Conservation (phyloP, 2,329 filamentous ascomycete genomes). For the Cladosporium oxysporum region DNA sequence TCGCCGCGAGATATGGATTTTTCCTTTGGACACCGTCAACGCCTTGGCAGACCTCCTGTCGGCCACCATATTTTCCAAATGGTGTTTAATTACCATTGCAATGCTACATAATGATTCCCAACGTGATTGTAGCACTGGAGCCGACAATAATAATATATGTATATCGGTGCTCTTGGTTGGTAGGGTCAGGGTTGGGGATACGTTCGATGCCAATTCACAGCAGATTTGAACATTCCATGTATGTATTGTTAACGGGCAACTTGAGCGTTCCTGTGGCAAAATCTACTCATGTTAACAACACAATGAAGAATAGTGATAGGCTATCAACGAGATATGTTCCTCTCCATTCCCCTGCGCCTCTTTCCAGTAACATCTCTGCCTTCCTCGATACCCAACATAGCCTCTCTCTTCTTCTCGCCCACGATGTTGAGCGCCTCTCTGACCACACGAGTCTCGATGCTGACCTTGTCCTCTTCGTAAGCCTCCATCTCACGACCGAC, state of each 20-base stretch:
- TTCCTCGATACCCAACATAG: conserved; percentile 86
- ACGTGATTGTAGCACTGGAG: not conserved
- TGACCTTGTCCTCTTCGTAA: conserved; percentile 89
- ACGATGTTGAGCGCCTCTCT: conserved; percentile 85
- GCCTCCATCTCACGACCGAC: conserved; percentile 78
- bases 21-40: not conserved
- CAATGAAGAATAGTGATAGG: not conserved
- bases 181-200: not conserved
- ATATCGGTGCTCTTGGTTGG: not conserved
- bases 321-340: conserved; percentile 6
- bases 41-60: not conserved
- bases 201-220: not conserved
- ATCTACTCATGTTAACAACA: not conserved
- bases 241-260: not conserved
- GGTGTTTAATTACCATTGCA: not conserved
- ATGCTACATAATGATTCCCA: not conserved
- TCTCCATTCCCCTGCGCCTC: conserved; percentile 26
- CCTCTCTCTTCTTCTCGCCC: conserved; percentile 93
- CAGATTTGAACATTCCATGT: not conserved
- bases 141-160: not conserved
- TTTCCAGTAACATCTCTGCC: conserved; percentile 90
- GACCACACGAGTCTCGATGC: conserved; percentile 85
- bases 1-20: no score
- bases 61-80: not conserved
- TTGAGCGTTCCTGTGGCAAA: not conserved